Evolutionary conservation across 768 basidiomycete species (phyloP).

Genomic region (Leccinum disarticulatum): DNA sequence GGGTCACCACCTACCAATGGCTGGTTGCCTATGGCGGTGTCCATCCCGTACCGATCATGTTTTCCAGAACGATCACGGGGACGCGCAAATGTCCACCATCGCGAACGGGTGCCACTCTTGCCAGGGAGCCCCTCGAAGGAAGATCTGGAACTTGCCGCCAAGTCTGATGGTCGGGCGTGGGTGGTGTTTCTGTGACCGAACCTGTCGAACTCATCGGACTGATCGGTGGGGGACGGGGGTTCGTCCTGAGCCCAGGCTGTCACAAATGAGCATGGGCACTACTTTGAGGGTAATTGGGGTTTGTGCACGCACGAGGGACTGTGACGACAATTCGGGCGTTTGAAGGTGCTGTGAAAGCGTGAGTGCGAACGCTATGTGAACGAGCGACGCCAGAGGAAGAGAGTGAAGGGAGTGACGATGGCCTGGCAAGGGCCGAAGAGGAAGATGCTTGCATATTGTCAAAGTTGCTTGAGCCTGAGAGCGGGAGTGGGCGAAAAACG

Average conservation of each 20-base stretch:
- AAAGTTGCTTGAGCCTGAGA: not conserved
- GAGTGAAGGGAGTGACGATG: constrained; percentile 24
- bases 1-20: constrained; percentile 17
- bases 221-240: constrained; percentile 66
- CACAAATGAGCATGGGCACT: constrained; percentile 7
- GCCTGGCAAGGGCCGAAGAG: constrained; percentile 16
- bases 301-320: constrained; percentile 57
- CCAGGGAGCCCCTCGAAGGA: constrained; percentile 34
- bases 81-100: constrained; percentile 77
- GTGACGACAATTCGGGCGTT: constrained; percentile 60
- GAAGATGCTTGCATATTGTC: constrained; percentile 15
- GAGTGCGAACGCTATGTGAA: constrained; percentile 30
- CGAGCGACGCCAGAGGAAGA: constrained; percentile 29
- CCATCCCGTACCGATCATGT: constrained; percentile 6
- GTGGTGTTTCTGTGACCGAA: constrained; percentile 32
- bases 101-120: constrained; percentile 40
- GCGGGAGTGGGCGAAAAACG: too few relatives aligned
- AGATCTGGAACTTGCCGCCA: constrained; percentile 50
- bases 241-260: constrained; percentile 85
- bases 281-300: not conserved
- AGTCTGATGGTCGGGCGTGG: constrained; percentile 50
- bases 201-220: constrained; percentile 37
- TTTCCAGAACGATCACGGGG: constrained; percentile 41
- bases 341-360: constrained; percentile 33
- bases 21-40: not conserved